These are phyloP conservation scores for Phytopythium ostracodes DNA, from an alignment of 352 stramenopile species.

Conservation along the genomic window DNA sequence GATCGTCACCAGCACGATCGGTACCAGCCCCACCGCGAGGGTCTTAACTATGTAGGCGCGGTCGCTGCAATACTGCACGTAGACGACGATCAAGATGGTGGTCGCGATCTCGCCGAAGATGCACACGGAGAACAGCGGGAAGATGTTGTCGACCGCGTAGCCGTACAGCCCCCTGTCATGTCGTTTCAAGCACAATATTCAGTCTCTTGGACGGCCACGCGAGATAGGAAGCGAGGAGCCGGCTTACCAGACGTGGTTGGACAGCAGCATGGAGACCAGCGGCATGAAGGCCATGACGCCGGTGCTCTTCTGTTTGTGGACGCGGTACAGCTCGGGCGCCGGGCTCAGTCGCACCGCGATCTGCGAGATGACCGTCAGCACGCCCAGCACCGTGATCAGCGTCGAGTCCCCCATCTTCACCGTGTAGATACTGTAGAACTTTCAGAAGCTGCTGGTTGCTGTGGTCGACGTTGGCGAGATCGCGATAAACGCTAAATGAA, in stretches of 20 bases:
- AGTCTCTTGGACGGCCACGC: background rate
- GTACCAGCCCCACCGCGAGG: conserved; percentile 8
- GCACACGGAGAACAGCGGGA: conserved; percentile 13
- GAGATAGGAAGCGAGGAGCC: too few species aligned
- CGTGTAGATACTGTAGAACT: too few species aligned
- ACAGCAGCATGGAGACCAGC: conserved; percentile 24
- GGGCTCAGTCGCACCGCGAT: conserved; percentile 22
- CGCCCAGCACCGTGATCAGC: conserved; percentile 17
- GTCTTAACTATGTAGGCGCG: conserved; percentile 12
- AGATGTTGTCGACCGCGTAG: conserved; percentile 12
- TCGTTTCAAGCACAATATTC: background rate
- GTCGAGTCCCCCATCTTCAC: background rate
- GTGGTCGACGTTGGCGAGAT: background rate
- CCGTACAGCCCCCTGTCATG: conserved; percentile 23
- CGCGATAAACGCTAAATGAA: background rate
- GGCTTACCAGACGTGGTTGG: conserved; percentile 20
- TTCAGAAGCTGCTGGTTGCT: background rate
- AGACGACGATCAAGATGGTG: conserved; percentile 11
- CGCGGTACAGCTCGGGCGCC: conserved; percentile 13
- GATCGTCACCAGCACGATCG: conserved; percentile 11
- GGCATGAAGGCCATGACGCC: conserved; percentile 21
- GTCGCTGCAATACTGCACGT: conserved; percentile 19
- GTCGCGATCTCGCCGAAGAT: conserved; percentile 9
- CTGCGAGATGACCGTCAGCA: conserved; percentile 19
- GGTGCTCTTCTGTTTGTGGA: conserved; percentile 20